These are phyloP conservation scores for Talaromyces sp. DNA, from an alignment of 2,329 filamentous ascomycete genomes.

Conservation along the genomic window DNA sequence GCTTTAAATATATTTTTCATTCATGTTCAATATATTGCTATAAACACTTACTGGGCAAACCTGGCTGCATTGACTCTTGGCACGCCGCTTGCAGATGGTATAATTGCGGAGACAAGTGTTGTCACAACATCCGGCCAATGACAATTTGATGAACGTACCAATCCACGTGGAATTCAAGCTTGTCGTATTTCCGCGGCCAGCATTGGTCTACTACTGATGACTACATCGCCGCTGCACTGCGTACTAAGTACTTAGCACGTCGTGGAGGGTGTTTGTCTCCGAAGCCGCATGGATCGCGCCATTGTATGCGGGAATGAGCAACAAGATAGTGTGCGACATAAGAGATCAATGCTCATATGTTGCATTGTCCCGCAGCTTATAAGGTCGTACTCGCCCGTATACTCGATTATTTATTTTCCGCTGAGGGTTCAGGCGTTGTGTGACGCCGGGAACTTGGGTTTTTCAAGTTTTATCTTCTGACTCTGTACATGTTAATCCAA, in stretches of 20 bases:
- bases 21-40: too few relatives aligned
- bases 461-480: neutral
- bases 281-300: constrained; percentile 4
- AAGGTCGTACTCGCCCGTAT: neutral
- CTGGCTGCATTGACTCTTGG: neutral
- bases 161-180: neutral
- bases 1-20: neutral
- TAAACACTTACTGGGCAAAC: too few relatives aligned
- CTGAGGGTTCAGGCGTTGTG: neutral
- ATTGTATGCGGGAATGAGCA: constrained; percentile 10
- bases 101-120: neutral
- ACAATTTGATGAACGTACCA: neutral
- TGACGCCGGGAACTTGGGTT: neutral
- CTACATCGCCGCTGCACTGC: neutral
- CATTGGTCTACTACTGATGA: neutral
- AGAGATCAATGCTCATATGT: neutral
- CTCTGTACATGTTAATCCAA: neutral
- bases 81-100: neutral
- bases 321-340: neutral
- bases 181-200: neutral
- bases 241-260: too few relatives aligned
- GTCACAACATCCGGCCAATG: neutral
- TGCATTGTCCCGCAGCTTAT: neutral
- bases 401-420: neutral
- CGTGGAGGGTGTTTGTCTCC: neutral